Percentiles rank a stretch among this genome's conserved stretches.
Evolutionary conservation across 2,329 filamentous ascomycete genomes (phyloP).

Genomic region (Fusarium cicatricum): DNA sequence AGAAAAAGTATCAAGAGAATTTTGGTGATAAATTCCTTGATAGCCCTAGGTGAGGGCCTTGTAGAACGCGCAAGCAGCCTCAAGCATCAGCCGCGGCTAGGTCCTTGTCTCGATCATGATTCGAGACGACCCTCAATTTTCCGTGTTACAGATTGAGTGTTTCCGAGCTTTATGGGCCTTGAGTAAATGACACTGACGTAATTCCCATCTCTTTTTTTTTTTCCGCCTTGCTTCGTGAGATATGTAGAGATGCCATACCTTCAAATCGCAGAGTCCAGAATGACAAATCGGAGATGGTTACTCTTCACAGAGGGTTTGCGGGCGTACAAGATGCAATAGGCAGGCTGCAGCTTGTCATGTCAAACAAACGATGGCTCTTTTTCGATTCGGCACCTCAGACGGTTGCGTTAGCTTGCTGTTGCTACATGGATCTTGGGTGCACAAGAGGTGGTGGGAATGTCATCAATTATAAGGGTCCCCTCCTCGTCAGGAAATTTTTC

Average conservation of each 20-base stretch:
- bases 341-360: constrained; percentile 28
- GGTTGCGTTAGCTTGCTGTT: background rate
- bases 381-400: constrained; percentile 5
- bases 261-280: background rate
- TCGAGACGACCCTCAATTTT: background rate
- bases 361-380: background rate
- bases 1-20: background rate
- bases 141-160: constrained; percentile 8
- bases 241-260: background rate
- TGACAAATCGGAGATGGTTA: background rate
- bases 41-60: background rate
- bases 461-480: background rate
- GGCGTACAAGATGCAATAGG: constrained; percentile 22
- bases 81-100: background rate
- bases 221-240: background rate
- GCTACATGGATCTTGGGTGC: constrained; percentile 25
- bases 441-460: constrained; percentile 19
- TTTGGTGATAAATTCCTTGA: background rate
- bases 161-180: constrained; percentile 2
- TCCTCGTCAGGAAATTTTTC: background rate
- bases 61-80: background rate
- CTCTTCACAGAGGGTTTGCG: background rate
- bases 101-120: background rate
- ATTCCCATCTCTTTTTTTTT: constrained; percentile 8
- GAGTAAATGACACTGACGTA: constrained; percentile 26